Base-by-base conservation (phyloP, 208 protist genomes). In the Leishmania martiniquensis region DNA sequence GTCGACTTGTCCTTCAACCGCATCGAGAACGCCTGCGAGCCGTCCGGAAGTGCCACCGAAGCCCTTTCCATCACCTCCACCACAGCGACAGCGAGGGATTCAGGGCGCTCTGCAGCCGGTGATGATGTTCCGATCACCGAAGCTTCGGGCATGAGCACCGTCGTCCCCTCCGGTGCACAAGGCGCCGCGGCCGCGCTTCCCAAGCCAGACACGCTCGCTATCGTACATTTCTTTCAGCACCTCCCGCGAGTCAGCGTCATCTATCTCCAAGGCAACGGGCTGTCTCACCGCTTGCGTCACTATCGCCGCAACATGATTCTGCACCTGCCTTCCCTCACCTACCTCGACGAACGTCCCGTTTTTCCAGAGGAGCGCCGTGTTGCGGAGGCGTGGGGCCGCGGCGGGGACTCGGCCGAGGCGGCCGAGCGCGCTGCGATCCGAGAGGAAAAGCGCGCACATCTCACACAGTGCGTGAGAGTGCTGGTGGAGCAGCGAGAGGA, bases 1-100 rank as follows among this genome's bases (percentile, higher is more conserved):
- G 87, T 99, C 12, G 97, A 99, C 80, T 75, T 99, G 25, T 97
- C 95, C 25, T 91, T 97, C 45, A 99, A 99, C 80, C 68, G 78
- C 25, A 96, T 99, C 7, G 91, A 90, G 51, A 74, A 69, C 22
- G 82, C 77, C 37, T 49, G 73, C 29, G 80, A 68, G 34, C 72
- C 85, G 59, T 68, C 10, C 63, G 72, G 49, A 37, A 17, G 34
- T 29, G 57, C 55, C 6, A 29, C 68, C n/a, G 65, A 59, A 7
- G 32, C 49, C 10, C 13, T 55, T 20, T 44, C 54, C 44, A 42
- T 63, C 1, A 54, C 47, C 2, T 20, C 32, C 37, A 29, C 63
- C 2, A 68, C 65, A 0, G 37, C n/a, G 9, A 34, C 57, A 6
- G 32, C n/a, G 13, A 12, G 13, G 0, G 51, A 76, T 2, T 57